Conservation (phyloP, 352 stramenopile genomes). For the Globisporangium uncinulatum region DNA sequence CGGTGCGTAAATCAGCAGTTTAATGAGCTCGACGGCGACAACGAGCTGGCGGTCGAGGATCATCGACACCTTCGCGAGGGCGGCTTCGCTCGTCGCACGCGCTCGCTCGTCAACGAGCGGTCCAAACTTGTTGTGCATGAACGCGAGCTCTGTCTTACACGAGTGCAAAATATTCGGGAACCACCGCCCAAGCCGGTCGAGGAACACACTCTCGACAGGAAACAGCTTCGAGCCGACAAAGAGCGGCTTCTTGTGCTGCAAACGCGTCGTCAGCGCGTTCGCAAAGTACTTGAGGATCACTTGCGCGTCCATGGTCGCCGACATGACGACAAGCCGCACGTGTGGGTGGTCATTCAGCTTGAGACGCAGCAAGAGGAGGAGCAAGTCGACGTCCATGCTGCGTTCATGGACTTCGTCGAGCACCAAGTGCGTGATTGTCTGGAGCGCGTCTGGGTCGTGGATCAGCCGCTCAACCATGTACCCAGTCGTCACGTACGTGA, state of each 20-base stretch:
- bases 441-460: conserved; percentile 86
- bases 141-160: conserved; percentile 35
- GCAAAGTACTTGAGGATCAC: conserved; percentile 87
- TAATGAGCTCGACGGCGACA: conserved; percentile 53
- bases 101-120: conserved; percentile 17
- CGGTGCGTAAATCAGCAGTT: conserved; percentile 43
- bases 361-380: conserved; percentile 90
- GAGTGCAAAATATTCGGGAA: conserved; percentile 36
- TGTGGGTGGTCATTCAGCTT: conserved; percentile 55
- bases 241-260: conserved; percentile 53
- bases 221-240: conserved; percentile 83
- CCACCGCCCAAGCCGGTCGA: conserved; percentile 38
- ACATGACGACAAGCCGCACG: conserved; percentile 95
- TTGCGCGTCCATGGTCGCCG: conserved; percentile 92
- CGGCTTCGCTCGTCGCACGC: conserved; percentile 41
- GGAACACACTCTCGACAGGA: conserved; percentile 55
- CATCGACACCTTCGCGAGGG: conserved; percentile 33
- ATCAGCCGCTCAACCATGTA: conserved; percentile 95
- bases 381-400: conserved; percentile 94
- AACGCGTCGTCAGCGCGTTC: conserved; percentile 41
- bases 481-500: conserved; percentile 96
- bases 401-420: conserved; percentile 96
- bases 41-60: conserved; percentile 62
- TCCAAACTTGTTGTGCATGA: conserved; percentile 37
- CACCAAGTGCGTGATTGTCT: conserved; percentile 91